Evolutionary conservation across 768 basidiomycete genomes (phyloP).

Genomic region (Rhizopogon rudus): DNA sequence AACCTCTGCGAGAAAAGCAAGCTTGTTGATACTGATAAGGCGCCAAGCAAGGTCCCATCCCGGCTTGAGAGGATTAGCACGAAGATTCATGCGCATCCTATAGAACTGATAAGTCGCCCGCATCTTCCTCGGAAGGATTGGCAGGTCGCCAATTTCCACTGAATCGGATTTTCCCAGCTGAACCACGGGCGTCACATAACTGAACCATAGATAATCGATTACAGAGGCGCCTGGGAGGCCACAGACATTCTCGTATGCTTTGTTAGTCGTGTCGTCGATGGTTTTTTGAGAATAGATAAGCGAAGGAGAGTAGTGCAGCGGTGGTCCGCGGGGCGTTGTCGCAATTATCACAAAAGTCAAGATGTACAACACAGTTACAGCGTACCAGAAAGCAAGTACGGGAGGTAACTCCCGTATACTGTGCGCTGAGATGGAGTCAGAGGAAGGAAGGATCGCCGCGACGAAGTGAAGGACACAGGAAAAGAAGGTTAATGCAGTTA

Average conservation of each 20-base stretch:
- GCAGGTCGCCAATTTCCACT: slow-evolving; percentile 85
- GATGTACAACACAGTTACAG: slow-evolving; percentile 45
- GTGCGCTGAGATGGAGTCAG: slow-evolving; percentile 28
- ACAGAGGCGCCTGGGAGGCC: slow-evolving; percentile 48
- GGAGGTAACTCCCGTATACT: slow-evolving; percentile 17
- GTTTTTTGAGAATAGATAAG: slow-evolving; percentile 72
- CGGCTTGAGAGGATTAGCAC: slow-evolving; percentile 34
- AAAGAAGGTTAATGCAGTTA: slow-evolving; percentile 49
- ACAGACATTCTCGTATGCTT: slow-evolving; percentile 71
- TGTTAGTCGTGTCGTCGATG: slow-evolving; percentile 52
- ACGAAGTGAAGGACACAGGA: slow-evolving; percentile 40
- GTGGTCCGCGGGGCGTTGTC: slow-evolving; percentile 66
- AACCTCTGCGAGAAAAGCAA: slow-evolving; percentile 36
- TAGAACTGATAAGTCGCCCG: slow-evolving; percentile 60
- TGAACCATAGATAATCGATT: slow-evolving; percentile 58
- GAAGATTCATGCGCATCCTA: slow-evolving; percentile 55
- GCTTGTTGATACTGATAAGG: slow-evolving; percentile 52
- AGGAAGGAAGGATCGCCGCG: slow-evolving; percentile 54
- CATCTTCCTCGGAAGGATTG: slow-evolving; percentile 72
- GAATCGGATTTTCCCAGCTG: slow-evolving; percentile 70
- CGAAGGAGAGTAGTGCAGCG: slow-evolving; percentile 65
- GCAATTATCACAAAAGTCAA: slow-evolving; percentile 37
- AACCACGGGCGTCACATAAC: slow-evolving; percentile 84
- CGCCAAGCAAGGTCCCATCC: slow-evolving; percentile 64
- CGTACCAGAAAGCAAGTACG: slow-evolving; percentile 44